Evolutionary conservation across 441 rosid genomes (phyloP), one percentile per base, ranked within the genome.

Genomic region (Corymbia calophylla): DNA sequence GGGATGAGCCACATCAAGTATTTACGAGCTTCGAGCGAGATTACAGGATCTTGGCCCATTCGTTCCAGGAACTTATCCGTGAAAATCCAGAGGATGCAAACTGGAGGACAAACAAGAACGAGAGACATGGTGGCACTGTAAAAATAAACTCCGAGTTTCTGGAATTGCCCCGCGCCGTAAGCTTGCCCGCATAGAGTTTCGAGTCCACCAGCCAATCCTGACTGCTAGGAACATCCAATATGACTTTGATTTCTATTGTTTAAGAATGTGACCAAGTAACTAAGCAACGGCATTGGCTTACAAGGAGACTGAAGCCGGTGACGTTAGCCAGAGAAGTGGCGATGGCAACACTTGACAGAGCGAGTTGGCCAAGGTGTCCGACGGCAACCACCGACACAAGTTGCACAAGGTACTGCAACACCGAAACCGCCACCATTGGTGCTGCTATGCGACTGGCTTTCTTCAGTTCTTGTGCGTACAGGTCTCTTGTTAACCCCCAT

Each of bases 171-270:
- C 13, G 96, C 96, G 85, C 96, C 98, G 62, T 88, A 94, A 9
- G 97, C 95, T 93, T 95, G 98, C 5, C 97, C 96, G 32, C 95
- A 95, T 31, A 95, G 91, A 70, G 97, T 94, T 92, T 96, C 97
- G 68, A 96, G 66, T 51, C 93, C 95, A 13, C 97, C 93, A 6
- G 94, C 94, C 90, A 96, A 93, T 58, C 97, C 96, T 64, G 94
- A 92, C 98, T 94, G 93, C 32, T 39, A 54, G 16, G 51, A 64
- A 66, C 27, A 66, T 11, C 29, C 39, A 44, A 35, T 17, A 31
- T n/a, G 27, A 18, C 47, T 32, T 87, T 6, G 18, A 31, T 77
- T 77, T 77, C 16, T 12, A 39, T 39, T 66, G 54, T n/a, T 66
- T 62, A 3, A 87, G 77, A 44, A 44, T 15, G 68, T 8, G 39